Conservation (phyloP, 2,329 filamentous ascomycete species). For the Colletotrichum spaethianum region DNA sequence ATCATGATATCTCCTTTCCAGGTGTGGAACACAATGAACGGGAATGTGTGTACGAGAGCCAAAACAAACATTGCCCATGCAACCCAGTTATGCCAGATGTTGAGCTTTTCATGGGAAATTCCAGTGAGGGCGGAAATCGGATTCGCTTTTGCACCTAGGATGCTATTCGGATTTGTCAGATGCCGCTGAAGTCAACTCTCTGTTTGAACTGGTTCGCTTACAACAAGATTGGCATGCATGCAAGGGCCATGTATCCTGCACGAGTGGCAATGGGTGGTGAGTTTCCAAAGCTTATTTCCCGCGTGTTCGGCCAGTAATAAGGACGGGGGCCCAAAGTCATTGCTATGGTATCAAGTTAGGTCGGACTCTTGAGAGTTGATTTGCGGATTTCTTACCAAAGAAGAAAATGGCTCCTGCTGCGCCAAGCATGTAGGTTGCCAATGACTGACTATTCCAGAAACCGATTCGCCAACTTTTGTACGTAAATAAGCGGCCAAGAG, state of each 20-base stretch:
- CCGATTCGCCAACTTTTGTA: constrained; percentile 45
- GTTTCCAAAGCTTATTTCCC: constrained; percentile 57
- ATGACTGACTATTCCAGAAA: constrained; percentile 58
- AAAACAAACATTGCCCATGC: constrained; percentile 70
- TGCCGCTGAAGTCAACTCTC: accelerated
- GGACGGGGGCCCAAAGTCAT: constrained; percentile 64
- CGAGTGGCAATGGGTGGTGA: constrained; percentile 68
- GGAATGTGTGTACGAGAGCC: constrained; percentile 71
- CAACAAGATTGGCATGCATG: constrained; percentile 66
- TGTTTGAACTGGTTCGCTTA: constrained; percentile 24
- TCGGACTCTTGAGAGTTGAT: too few relatives aligned
- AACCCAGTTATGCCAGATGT: constrained; percentile 69
- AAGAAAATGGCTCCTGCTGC: constrained; percentile 61
- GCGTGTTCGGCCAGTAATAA: constrained; percentile 69
- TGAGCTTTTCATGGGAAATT: constrained; percentile 69
- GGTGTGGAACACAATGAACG: constrained; percentile 69
- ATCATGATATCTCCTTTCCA: constrained; percentile 62
- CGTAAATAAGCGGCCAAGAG: constrained; percentile 38
- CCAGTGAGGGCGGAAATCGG: constrained; percentile 68
- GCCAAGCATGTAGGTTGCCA: constrained; percentile 60
- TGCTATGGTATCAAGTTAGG: neutral
- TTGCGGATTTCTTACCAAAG: constrained; percentile 45
- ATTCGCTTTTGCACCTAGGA: constrained; percentile 68
- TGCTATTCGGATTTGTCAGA: constrained; percentile 45
- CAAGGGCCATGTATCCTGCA: constrained; percentile 66